Evolutionary conservation across 495 filamentous ascomycete genomes (phyloP).

Genomic region (Trichoderma gamsii): DNA sequence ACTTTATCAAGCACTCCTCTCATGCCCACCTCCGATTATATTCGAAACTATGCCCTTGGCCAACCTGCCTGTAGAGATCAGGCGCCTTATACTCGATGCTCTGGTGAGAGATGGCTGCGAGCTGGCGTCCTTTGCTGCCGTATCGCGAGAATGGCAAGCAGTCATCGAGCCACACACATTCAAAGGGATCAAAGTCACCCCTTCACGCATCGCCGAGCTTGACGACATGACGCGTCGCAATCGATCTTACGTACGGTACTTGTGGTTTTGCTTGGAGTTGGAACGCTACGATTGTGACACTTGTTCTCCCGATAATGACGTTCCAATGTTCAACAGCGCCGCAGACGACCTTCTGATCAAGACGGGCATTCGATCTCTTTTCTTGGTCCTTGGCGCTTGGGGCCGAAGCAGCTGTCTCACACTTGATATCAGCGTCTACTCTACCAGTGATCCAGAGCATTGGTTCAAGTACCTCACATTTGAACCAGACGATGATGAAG

Average conservation of each 20-base stretch:
- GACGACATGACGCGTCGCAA: slow-evolving; percentile 31
- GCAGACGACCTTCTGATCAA: slow-evolving; percentile 26
- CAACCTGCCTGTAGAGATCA: slow-evolving; percentile 24
- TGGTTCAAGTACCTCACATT: slow-evolving; percentile 31
- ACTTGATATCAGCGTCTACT: slow-evolving; percentile 37
- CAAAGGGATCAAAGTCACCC: slow-evolving; percentile 33
- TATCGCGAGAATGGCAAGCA: slow-evolving; percentile 37
- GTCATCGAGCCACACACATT: slow-evolving; percentile 35
- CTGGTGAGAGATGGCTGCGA: slow-evolving; percentile 28
- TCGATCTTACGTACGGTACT: slow-evolving; percentile 30
- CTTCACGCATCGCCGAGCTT: slow-evolving; percentile 30
- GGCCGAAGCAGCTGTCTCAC: slow-evolving; percentile 30
- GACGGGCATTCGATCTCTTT: slow-evolving; percentile 29
- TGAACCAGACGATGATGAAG: slow-evolving; percentile 25
- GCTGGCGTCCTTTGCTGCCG: slow-evolving; percentile 31
- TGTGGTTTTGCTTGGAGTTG: slow-evolving; percentile 37
- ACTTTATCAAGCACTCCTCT: not conserved
- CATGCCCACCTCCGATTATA: not conserved
- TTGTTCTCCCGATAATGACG: slow-evolving; percentile 23
- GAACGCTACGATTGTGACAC: slow-evolving; percentile 29
- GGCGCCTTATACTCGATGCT: slow-evolving; percentile 23
- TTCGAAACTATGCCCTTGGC: slow-evolving; percentile 1
- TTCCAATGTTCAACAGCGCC: slow-evolving; percentile 21
- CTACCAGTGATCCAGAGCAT: slow-evolving; percentile 34
- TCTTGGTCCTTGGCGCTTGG: slow-evolving; percentile 34